phyloP scores from a whole-genome alignment of 2,329 filamentous ascomycete species.

The Neophaeococcomyces mojaviensis region DNA sequence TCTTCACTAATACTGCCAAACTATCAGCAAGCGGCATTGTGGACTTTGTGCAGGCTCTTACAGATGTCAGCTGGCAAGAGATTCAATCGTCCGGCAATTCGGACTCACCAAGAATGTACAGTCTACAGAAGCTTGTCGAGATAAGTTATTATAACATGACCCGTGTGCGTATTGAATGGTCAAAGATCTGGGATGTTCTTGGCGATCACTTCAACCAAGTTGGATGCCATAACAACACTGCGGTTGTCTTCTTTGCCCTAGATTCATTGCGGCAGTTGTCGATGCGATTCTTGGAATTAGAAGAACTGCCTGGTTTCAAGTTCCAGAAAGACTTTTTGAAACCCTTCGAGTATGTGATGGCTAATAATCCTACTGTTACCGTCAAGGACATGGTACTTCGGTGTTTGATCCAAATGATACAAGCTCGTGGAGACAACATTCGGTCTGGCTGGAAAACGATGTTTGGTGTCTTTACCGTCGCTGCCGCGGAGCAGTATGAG shows the following conservation, averaged over 20 bases:
- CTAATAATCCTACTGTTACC: conserved; percentile 79
- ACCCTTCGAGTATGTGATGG: conserved; percentile 95
- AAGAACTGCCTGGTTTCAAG: conserved; percentile 96
- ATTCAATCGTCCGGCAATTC: conserved; percentile 95
- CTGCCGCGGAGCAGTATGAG: conserved; percentile 86
- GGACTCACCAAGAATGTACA: conserved; percentile 92
- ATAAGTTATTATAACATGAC: conserved; percentile 99
- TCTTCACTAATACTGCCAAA: conserved; percentile 93
- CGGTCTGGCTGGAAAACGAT: conserved; percentile 97
- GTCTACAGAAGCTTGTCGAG: conserved; percentile 93
- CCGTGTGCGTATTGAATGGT: conserved; percentile 96
- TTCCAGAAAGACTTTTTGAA: conserved; percentile 99
- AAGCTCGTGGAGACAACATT: conserved; percentile 92
- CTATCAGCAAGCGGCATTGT: conserved; percentile 91
- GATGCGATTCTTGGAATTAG: conserved; percentile 98
- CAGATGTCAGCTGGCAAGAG: conserved; percentile 97
- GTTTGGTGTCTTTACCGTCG: conserved; percentile 97
- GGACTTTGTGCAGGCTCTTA: conserved; percentile 84
- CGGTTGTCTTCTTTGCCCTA: conserved; percentile 93
- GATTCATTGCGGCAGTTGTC: conserved; percentile 92
- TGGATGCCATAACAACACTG: conserved; percentile 91
- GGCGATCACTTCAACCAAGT: conserved; percentile 98
- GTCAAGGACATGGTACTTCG: conserved; percentile 97
- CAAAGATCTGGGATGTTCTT: conserved; percentile 93
- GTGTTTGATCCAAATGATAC: conserved; percentile 98